Conservation (phyloP, 106 monocot species). For the Dioscorea alata region DNA sequence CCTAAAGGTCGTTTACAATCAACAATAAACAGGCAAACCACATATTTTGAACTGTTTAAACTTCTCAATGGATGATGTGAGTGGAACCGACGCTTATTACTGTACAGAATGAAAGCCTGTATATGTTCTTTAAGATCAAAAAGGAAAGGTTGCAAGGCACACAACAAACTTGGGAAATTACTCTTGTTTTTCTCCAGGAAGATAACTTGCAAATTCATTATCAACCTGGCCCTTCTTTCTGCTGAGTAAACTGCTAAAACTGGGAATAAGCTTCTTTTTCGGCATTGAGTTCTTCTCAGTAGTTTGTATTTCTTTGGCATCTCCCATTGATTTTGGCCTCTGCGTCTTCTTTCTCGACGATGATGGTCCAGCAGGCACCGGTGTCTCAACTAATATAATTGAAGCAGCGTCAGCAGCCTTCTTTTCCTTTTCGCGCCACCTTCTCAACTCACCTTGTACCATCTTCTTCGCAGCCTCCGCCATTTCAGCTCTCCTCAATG, state of each 20-base stretch:
- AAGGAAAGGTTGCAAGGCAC: background rate
- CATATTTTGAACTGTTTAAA: too few species aligned
- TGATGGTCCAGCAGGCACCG: background rate
- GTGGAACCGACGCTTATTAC: background rate
- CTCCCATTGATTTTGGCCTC: background rate
- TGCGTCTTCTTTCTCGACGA: background rate
- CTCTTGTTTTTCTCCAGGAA: background rate
- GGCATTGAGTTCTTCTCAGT: background rate
- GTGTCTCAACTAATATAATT: background rate
- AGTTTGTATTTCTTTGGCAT: background rate
- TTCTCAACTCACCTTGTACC: slow-evolving; percentile 2
- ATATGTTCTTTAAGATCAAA: background rate
- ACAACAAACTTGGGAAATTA: background rate
- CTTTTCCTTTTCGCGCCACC: slow-evolving; percentile 2
- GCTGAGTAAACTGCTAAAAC: background rate
- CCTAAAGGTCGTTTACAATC: too few species aligned
- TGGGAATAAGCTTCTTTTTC: background rate
- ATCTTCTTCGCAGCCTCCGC: background rate
- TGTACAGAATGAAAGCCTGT: background rate
- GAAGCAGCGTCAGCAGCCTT: background rate
- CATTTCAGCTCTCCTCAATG: slow-evolving; percentile 2
- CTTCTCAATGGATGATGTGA: too few species aligned
- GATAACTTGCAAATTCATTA: background rate
- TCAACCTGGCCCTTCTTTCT: background rate
- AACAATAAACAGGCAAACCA: too few species aligned